Evolutionary conservation across 31 red algal genomes (phyloP).

Genomic region (Asparagopsis taxiformis): DNA sequence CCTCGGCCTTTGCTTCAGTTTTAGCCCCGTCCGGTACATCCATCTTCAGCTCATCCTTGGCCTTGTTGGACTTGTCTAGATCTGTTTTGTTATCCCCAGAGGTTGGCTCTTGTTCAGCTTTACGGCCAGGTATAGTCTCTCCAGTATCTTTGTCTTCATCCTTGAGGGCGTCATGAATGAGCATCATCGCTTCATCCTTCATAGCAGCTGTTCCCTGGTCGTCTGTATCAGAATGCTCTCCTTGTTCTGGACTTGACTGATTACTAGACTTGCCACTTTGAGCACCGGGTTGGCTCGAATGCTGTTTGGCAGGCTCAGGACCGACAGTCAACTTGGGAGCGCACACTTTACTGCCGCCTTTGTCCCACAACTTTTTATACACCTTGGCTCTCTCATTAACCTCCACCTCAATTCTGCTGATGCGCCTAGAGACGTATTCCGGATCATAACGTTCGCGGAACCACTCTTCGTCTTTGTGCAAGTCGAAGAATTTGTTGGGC

Average conservation of each 20-base stretch:
- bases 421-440: slow-evolving; percentile 34
- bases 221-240: too few relatives aligned
- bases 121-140: too few relatives aligned
- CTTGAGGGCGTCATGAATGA: not conserved
- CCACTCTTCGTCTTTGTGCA: slow-evolving; percentile 52
- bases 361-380: slow-evolving; percentile 41
- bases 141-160: not conserved
- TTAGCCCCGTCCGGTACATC: too few relatives aligned
- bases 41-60: not conserved
- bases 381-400: slow-evolving; percentile 27
- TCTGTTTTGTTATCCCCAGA: not conserved
- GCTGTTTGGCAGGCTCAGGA: not conserved
- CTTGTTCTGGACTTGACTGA: too few relatives aligned
- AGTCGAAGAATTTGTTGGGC: slow-evolving; percentile 44
- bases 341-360: slow-evolving; percentile 24
- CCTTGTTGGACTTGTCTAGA: not conserved
- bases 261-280: too few relatives aligned
- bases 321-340: slow-evolving; percentile 30
- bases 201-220: too few relatives aligned
- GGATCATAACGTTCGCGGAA: slow-evolving; percentile 79
- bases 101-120: slow-evolving; percentile 4
- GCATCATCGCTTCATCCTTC: too few relatives aligned
- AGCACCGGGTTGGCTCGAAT: too few relatives aligned
- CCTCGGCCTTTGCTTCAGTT: too few relatives aligned
- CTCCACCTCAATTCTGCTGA: slow-evolving; percentile 36